Base-by-base conservation (phyloP, 805 yeast genomes). In the Barnettozyma populi region DNA sequence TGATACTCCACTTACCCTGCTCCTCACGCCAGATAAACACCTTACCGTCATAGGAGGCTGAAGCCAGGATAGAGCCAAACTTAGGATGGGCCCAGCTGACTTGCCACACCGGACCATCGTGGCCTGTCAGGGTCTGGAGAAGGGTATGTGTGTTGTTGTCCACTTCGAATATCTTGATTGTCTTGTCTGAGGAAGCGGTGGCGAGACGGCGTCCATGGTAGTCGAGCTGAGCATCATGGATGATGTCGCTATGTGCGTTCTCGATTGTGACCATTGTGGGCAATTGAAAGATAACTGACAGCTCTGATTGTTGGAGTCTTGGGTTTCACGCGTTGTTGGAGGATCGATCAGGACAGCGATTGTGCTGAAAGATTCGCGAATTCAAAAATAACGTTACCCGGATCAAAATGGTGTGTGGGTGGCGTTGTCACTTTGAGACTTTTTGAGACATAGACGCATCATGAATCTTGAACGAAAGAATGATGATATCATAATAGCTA, bases 41-140 rank as follows among this genome's bases (percentile, higher is more conserved):
- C 61, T 86, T 86, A 46, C 99, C 99, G 64, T 94, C 97, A 63
- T 89, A 94, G 1, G 97, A 89, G 57, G 96, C 88, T 23, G 96
- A 85, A 1, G 99, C 99, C 54, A 94, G 74, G 53, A 92, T 88
- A 13, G 89, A 84, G 36, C 99, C 99, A 63, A 92, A 94, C 66
- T 92, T 92, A 29, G 99, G 99, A 65, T 94, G 99, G 3, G 98
- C 98, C 99, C 99, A 94, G 46, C 88, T 80, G 19, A 90, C 95
- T 70, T 92, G 96, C 99, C 99, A 94, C 42, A 94, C 97, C 11
- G 99, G 98, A 31, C 98, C 99, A 53, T 90, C 97, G 67, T 94
- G 99, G 35, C 95, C 97, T 43, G 79, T 74, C 53, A 94, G 72
- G 1, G 98, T 90, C 56, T 90, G 97, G 18, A 85, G 75, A 44